These are phyloP conservation scores for Coniosporium apollinis DNA, from an alignment of 495 filamentous ascomycete genomes.

Conservation along the genomic window DNA sequence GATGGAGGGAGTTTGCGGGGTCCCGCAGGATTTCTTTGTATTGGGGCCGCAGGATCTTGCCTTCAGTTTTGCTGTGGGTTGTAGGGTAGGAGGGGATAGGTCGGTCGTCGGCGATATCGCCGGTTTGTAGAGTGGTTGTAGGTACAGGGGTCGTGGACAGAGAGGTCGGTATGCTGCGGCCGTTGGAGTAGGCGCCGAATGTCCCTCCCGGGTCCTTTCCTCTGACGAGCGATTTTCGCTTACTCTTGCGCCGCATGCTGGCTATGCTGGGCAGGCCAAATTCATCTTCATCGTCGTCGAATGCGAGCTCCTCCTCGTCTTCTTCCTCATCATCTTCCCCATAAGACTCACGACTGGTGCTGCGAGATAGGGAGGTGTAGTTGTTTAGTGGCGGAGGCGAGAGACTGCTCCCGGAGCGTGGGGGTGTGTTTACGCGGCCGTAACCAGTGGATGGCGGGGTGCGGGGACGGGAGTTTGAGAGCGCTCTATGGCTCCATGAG, in stretches of 20 bases:
- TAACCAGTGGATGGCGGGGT: conserved; percentile 37
- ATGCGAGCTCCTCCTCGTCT: conserved; percentile 34
- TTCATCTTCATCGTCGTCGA: conserved; percentile 81
- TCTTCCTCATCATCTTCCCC: conserved; percentile 47
- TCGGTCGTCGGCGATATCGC: conserved; percentile 81
- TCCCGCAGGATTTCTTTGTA: conserved; percentile 94
- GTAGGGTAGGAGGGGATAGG: conserved; percentile 77
- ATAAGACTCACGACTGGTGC: conserved; percentile 62
- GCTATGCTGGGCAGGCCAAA: conserved; percentile 84
- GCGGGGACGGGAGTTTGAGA: conserved; percentile 40
- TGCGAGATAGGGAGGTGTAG: conserved; percentile 60
- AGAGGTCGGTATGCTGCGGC: conserved; percentile 3
- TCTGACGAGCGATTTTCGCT: conserved; percentile 30
- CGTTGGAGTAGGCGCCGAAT: background rate
- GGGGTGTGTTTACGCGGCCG: conserved; percentile 32
- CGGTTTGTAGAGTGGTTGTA: conserved; percentile 45
- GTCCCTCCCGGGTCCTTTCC: conserved; percentile 31
- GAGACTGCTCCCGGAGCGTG: conserved; percentile 25
- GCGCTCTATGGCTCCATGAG: conserved; percentile 26
- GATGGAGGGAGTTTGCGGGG: conserved; percentile 85
- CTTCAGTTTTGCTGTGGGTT: conserved; percentile 72
- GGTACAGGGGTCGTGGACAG: conserved; percentile 10
- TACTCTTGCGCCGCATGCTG: conserved; percentile 61
- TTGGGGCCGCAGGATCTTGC: conserved; percentile 88
- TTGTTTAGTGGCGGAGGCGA: conserved; percentile 44